Conservation (phyloP, 2,329 filamentous ascomycete genomes). For the Biscogniauxia marginata region DNA sequence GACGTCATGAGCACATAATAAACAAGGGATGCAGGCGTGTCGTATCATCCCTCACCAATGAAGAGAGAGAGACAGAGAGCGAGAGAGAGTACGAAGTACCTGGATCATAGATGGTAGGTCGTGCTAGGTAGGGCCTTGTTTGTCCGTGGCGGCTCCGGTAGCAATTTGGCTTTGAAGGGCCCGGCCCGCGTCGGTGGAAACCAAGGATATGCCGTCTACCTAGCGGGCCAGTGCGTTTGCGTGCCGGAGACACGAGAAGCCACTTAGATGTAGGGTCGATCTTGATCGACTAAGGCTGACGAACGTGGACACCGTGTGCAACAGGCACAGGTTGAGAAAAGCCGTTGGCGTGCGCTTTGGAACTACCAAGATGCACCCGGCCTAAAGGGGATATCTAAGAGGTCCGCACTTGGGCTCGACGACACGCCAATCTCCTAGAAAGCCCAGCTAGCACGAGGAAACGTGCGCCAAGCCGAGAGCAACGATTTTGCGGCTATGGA, state of each 20-base stretch:
- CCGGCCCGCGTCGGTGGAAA: conserved; percentile 16
- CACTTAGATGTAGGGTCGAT: background rate
- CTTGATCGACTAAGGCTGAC: background rate
- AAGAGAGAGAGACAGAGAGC: no score
- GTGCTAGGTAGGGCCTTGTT: background rate
- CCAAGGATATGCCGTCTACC: conserved; percentile 14
- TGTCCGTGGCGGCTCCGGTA: background rate
- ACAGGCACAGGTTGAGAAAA: background rate
- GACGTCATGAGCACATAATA: background rate
- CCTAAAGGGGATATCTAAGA: background rate
- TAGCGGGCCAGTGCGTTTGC: conserved; percentile 24
- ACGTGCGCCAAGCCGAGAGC: background rate
- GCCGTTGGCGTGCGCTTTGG: background rate
- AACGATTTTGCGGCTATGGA: background rate
- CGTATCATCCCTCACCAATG: background rate
- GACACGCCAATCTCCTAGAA: background rate
- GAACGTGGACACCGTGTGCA: background rate
- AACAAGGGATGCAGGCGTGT: background rate
- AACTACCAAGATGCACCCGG: background rate
- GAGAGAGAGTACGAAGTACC: no score
- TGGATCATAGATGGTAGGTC: background rate
- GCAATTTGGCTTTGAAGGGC: conserved; percentile 1
- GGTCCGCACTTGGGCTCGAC: background rate
- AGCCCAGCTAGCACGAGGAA: background rate
- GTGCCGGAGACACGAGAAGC: conserved; percentile 11